Conservation (phyloP, 345 rosid genomes). For the Bruguiera parviflora region DNA sequence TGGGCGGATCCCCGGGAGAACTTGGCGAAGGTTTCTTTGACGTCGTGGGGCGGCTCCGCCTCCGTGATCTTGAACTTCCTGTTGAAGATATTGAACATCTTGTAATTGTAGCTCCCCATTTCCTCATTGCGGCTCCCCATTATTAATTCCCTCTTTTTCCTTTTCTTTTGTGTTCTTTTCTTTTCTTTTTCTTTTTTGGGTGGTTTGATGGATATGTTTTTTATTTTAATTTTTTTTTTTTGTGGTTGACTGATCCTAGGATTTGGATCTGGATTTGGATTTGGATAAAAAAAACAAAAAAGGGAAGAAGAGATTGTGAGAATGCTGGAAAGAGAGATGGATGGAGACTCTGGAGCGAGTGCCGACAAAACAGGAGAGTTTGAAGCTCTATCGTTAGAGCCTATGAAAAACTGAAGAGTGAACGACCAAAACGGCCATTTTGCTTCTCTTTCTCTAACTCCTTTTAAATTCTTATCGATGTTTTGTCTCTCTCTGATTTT, state of each 20-base stretch:
- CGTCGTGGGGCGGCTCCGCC: conserved; percentile 25
- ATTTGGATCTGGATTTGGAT: background rate
- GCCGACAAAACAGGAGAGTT: conserved; percentile 41
- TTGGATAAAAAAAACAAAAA: background rate
- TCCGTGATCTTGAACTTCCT: conserved; percentile 35
- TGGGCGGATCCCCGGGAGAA: conserved; percentile 15
- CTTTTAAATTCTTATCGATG: background rate
- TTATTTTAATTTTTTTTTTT: no score
- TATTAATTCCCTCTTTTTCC: no score
- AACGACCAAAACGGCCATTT: background rate
- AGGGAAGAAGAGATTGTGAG: background rate
- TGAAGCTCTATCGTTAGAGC: conserved; percentile 39
- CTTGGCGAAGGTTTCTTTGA: conserved; percentile 11
- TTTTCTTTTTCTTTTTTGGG: no score
- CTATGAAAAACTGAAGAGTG: background rate
- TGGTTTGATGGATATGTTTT: background rate
- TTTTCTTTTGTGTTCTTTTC: no score
- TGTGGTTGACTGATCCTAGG: background rate
- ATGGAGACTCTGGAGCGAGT: background rate
- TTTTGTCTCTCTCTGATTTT: background rate
- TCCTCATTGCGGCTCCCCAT: conserved; percentile 17
- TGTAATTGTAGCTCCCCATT: conserved; percentile 30
- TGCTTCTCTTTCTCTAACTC: background rate
- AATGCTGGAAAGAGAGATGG: background rate
- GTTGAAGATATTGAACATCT: conserved; percentile 31